These are phyloP conservation scores for Pestalotiopsis sp. DNA, from an alignment of 2,329 filamentous ascomycete species.

Conservation along the genomic window DNA sequence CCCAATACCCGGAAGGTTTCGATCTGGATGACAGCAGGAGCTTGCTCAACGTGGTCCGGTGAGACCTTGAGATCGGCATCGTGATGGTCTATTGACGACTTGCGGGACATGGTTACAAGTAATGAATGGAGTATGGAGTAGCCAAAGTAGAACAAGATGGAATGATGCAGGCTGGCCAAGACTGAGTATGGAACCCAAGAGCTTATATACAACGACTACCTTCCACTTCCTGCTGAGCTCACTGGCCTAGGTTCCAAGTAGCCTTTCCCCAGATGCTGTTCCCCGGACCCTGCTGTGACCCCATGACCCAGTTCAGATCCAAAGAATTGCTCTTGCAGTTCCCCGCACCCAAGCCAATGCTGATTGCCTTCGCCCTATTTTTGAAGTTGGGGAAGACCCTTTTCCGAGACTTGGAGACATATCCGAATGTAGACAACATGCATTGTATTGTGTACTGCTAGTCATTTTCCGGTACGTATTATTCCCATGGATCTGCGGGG, in stretches of 20 bases:
- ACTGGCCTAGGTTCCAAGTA: neutral
- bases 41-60: slow-evolving; percentile 22
- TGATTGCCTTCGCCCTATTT: neutral
- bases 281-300: neutral
- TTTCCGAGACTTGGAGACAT: neutral
- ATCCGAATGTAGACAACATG: neutral
- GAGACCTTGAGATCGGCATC: slow-evolving; percentile 21
- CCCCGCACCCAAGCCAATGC: neutral
- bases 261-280: neutral
- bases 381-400: neutral
- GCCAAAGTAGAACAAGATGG: neutral
- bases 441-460: neutral
- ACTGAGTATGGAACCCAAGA: neutral
- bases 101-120: slow-evolving; percentile 3
- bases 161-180: neutral
- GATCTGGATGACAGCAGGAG: slow-evolving; percentile 23
- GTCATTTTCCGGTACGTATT: neutral
- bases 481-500: neutral
- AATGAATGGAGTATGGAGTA: neutral
- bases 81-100: slow-evolving; percentile 4
- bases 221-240: neutral
- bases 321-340: neutral
- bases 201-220: neutral
- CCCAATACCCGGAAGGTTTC: slow-evolving; percentile 34
- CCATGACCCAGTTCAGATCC: neutral